phyloP scores from a whole-genome alignment of 176 grass and related monocot genomes.

The Pontederia crassipes region DNA sequence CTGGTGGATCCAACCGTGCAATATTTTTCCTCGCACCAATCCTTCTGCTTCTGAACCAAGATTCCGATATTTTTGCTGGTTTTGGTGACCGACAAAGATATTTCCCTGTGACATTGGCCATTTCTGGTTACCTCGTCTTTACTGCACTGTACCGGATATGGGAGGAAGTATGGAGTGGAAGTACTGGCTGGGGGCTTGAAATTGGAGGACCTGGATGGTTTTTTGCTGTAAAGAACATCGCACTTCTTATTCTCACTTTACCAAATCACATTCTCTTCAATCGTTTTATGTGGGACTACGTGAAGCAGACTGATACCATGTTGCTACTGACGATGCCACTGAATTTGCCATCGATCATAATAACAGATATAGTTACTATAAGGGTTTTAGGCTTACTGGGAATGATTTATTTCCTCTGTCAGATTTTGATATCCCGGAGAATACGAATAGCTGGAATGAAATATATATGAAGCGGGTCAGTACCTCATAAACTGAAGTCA shows the following conservation, averaged over 20 bases:
- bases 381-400: conserved; percentile 88
- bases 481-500: not conserved
- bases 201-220: conserved; percentile 80
- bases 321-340: conserved; percentile 85
- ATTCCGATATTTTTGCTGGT: conserved; percentile 82
- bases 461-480: conserved; percentile 51
- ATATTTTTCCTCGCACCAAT: conserved; percentile 96
- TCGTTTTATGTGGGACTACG: conserved; percentile 99
- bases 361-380: conserved; percentile 73
- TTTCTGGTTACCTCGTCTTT: conserved; percentile 74
- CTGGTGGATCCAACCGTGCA: conserved; percentile 79
- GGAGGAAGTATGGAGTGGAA: conserved; percentile 68
- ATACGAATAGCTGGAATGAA: conserved; percentile 96
- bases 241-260: conserved; percentile 72
- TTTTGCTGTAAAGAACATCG: conserved; percentile 72
- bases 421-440: conserved; percentile 76
- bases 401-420: conserved; percentile 80
- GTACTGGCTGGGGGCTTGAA: conserved; percentile 60
- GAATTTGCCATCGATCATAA: conserved; percentile 79
- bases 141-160: conserved; percentile 75
- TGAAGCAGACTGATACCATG: conserved; percentile 75
- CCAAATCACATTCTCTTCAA: conserved; percentile 98
- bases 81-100: conserved; percentile 97
- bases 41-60: conserved; percentile 89
- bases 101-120: conserved; percentile 65